Base-by-base conservation (phyloP, 495 filamentous ascomycete species). In the Beverwykella pulmonaria region DNA sequence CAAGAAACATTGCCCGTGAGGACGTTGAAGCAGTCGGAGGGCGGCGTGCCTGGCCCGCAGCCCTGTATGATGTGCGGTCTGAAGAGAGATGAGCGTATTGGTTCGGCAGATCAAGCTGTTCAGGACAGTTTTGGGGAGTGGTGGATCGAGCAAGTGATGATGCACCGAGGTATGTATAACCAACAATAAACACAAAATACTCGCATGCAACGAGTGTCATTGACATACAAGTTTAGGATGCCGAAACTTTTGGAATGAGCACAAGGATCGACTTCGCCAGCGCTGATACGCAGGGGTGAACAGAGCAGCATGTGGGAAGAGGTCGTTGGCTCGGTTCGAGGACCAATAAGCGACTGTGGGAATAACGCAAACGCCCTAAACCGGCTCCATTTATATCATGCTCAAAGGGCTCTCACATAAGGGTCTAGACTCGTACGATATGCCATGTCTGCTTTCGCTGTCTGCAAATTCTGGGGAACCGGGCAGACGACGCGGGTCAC, bases 71-170 rank as follows among this genome's bases (percentile, higher is more conserved):
- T 98, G 23, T 98, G 94, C 78, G 92, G 92, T 1, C 78, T 98
- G 67, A 92, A 87, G 77, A 79, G 93, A 69, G 90, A 95, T 48
- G 94, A 98, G 79, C 81, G 93, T 36, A 79, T 97, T 20, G 74
- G 80, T 1, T 87, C 83, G 68, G 80, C 96, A 29, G 93, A 97
- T 75, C 80, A 87, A 27, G 80, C 86, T 59, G 88, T 95, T 20
- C 85, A 91, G 67, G 94, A 97, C 78, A 92, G 87, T 75, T 93
- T 96, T 79, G 91, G 91, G 41, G 92, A 97, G 77, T 97, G 92
- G 92, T 98, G 94, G 94, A 82, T 89, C 15, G 90, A 95, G 36
- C 88, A 93, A 88, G 89, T 47, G 89, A 96, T 61, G 29, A 78
- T 77, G 75, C 77, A 79, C 65, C 53, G 67, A 61, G 67, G 71